Conservation (phyloP, 495 filamentous ascomycete genomes). For the Parathielavia hyrcaniae region DNA sequence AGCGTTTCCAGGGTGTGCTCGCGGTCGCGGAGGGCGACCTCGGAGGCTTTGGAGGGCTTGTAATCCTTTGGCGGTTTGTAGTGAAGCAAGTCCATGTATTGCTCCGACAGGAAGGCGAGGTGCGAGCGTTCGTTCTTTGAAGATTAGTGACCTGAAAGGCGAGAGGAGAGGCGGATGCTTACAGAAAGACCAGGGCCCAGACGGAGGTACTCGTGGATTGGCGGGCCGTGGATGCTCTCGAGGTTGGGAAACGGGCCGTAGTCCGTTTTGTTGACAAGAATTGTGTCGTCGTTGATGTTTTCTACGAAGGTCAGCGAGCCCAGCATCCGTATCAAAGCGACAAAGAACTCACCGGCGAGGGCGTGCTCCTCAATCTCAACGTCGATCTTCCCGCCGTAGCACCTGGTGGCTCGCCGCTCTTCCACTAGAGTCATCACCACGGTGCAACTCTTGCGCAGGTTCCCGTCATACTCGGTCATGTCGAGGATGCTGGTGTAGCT, state of each 20-base stretch:
- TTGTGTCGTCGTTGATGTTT: slow-evolving; percentile 25
- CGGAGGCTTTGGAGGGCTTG: slow-evolving; percentile 33
- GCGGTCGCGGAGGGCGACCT: slow-evolving; percentile 33
- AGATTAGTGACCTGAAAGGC: slow-evolving; percentile 4
- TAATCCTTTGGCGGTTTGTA: slow-evolving; percentile 41
- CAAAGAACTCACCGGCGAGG: slow-evolving; percentile 35
- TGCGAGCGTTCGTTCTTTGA: slow-evolving; percentile 38
- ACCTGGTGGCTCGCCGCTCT: slow-evolving; percentile 36
- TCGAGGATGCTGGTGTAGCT: slow-evolving; percentile 44
- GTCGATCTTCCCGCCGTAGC: slow-evolving; percentile 35
- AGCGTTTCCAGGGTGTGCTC: slow-evolving; percentile 31
- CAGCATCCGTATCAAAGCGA: background rate
- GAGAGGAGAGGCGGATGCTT: slow-evolving; percentile 12
- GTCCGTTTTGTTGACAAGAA: slow-evolving; percentile 39
- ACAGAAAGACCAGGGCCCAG: slow-evolving; percentile 45
- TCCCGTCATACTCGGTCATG: slow-evolving; percentile 34
- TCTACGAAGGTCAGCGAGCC: slow-evolving; percentile 23
- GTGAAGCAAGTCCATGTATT: slow-evolving; percentile 38
- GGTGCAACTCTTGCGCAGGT: slow-evolving; percentile 38
- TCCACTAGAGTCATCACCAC: slow-evolving; percentile 43
- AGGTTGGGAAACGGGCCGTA: slow-evolving; percentile 42
- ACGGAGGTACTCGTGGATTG: slow-evolving; percentile 38
- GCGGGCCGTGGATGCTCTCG: slow-evolving; percentile 28
- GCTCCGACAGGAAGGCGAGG: slow-evolving; percentile 38
- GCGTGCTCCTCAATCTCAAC: slow-evolving; percentile 32